phyloP scores from a whole-genome alignment of 1,284 basidiomycete genomes.

The Trichosporon sp. region DNA sequence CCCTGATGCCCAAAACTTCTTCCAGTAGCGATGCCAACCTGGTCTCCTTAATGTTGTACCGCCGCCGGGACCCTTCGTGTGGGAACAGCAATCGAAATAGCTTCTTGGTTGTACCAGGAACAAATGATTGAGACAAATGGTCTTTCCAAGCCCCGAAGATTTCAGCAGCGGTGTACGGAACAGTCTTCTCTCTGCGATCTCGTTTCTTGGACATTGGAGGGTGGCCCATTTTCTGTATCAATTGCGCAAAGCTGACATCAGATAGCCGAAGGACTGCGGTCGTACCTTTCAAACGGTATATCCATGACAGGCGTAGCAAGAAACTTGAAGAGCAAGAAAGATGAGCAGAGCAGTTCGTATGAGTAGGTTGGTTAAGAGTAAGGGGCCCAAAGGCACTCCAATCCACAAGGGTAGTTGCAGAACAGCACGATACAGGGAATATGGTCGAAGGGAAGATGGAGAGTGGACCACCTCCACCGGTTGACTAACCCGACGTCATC shows the following conservation, averaged over 20 bases:
- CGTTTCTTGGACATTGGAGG: conserved; percentile 35
- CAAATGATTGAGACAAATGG: conserved; percentile 39
- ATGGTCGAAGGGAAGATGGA: not conserved
- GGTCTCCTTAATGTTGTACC: conserved; percentile 73
- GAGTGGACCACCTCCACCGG: conserved; percentile 21
- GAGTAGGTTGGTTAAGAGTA: not conserved
- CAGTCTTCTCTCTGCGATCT: not conserved
- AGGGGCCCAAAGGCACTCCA: not conserved
- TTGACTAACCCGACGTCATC: conserved; percentile 2
- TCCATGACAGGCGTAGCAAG: conserved; percentile 5
- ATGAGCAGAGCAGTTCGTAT: not conserved
- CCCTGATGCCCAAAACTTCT: conserved; percentile 59
- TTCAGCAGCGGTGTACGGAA: conserved; percentile 28
- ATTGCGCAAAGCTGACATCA: conserved; percentile 40
- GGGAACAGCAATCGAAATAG: conserved; percentile 79
- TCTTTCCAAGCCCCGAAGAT: conserved; percentile 51
- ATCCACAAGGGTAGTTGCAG: not conserved
- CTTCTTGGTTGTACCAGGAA: conserved; percentile 43
- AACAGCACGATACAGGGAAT: conserved; percentile 1
- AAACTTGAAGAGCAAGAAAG: not conserved
- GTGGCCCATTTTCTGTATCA: conserved; percentile 46
- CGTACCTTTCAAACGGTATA: conserved; percentile 19
- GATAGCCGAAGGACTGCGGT: not conserved
- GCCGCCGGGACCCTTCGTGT: conserved; percentile 69
- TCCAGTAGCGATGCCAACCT: conserved; percentile 65